These are phyloP conservation scores for Tricholoma saponaceum DNA, from an alignment of 768 basidiomycete species.

Conservation along the genomic window DNA sequence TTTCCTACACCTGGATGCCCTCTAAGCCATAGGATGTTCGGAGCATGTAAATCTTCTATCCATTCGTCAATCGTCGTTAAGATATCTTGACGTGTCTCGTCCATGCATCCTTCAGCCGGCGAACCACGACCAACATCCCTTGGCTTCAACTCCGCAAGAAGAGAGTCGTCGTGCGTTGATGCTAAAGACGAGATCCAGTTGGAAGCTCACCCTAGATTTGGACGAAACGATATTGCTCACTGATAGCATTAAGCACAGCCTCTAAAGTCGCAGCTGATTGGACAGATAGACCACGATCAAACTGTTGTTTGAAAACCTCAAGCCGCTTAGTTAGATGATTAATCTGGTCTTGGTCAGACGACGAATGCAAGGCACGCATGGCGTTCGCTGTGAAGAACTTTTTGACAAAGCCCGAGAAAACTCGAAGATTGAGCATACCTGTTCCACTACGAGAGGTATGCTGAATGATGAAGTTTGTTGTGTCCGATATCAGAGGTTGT, in stretches of 20 bases:
- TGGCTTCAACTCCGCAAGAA: conserved; percentile 11
- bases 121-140: conserved; percentile 1
- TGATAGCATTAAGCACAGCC: conserved; percentile 7
- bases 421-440: neutral
- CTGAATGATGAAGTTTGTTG: conserved; percentile 18
- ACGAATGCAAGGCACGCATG: neutral
- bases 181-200: neutral
- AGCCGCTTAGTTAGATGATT: conserved; percentile 11
- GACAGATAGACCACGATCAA: conserved; percentile 20
- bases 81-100: conserved; percentile 10
- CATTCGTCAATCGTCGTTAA: neutral
- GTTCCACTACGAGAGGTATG: neutral
- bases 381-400: neutral
- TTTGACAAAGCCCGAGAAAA: neutral
- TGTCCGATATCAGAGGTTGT: conserved; percentile 17
- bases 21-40: conserved; percentile 18
- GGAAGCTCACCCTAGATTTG: neutral
- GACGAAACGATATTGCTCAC: neutral
- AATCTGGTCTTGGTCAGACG: conserved; percentile 10
- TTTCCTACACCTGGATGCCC: conserved; percentile 22
- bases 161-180: conserved; percentile 9
- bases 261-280: conserved; percentile 15
- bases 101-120: conserved; percentile 3
- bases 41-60: conserved; percentile 12
- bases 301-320: too few species aligned